Base-by-base conservation (phyloP, 495 filamentous ascomycete genomes). In the Daldinia caldariorum region DNA sequence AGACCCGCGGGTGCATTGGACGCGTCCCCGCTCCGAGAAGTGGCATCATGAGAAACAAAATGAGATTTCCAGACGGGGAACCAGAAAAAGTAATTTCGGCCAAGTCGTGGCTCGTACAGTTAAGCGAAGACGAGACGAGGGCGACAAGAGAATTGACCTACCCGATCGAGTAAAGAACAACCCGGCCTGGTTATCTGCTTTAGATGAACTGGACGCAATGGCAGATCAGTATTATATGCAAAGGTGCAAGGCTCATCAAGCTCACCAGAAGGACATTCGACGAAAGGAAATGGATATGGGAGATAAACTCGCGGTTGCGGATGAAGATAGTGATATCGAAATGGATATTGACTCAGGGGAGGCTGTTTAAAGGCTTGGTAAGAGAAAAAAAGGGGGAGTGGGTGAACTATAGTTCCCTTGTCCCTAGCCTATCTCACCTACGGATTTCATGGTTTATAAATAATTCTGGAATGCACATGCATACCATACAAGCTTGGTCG, bases 1-100 rank as follows among this genome's bases (percentile, higher is more conserved):
- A 20, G 80, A 86, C 67, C 85, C 84, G 0, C 79, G 79, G 3
- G 66, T 79, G 3, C 79, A 80, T 51, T 84, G 80, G 78, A 72
- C 77, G 2, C 76, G 76, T 8, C 72, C 67, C 3, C 78, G 72
- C 54, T 78, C 80, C 0, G 61, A 76, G 10, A 74, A 77, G 29
- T 85, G 83, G 80, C 66, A 79, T 18, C 63, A 57, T 3, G 58
- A 70, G 20, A 86, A 86, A 55, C 72, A 75, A 37, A 62, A 65
- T 2, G 83, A 86, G 54, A 84, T 86, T 29, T 56, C 68, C 37
- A 69, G 72, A 9, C 81, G 84, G 1, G 78, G 78, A 14, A 71
- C 63, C 6, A 71, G 80, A 4, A 85, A 85, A 62, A 74, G 68
- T 9, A 79, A 79, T 37, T 77, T 83, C 37, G 80, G 80, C 12